Evolutionary conservation across 331 rosid species (phyloP).

Genomic region (Dryas integrifolia): DNA sequence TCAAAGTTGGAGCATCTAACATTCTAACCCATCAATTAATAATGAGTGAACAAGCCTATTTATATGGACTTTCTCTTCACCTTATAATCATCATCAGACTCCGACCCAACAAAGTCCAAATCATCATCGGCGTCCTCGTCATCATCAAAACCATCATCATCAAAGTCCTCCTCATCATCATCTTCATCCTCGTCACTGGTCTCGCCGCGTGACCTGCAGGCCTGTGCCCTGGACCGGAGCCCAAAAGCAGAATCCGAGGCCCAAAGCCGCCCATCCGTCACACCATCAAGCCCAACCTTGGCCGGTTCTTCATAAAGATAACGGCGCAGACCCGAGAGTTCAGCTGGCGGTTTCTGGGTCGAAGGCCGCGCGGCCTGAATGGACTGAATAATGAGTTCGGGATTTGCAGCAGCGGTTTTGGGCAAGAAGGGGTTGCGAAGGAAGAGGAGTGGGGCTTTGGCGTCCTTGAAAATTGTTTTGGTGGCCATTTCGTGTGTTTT

Average conservation of each 20-base stretch:
- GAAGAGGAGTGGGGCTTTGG: conserved; percentile 28
- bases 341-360: conserved; percentile 5
- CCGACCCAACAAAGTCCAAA: background rate
- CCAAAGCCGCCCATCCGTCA: background rate
- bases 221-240: conserved; percentile 2
- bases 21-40: too few relatives aligned
- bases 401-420: background rate
- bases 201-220: background rate
- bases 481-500: conserved; percentile 34
- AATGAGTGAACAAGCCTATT: too few relatives aligned
- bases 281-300: background rate
- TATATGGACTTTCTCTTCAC: background rate
- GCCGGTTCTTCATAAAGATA: background rate
- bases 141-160: background rate
- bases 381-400: background rate
- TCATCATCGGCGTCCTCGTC: background rate
- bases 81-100: background rate
- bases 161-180: background rate
- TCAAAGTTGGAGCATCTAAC: too few relatives aligned
- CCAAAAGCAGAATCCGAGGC: background rate
- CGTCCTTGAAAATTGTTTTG: conserved; percentile 26
- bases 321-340: conserved; percentile 8
- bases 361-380: too few relatives aligned
- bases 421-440: conserved; percentile 19
- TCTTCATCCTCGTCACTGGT: background rate